phyloP scores from a whole-genome alignment of 345 rosid species.

The Boechera retrofracta region DNA sequence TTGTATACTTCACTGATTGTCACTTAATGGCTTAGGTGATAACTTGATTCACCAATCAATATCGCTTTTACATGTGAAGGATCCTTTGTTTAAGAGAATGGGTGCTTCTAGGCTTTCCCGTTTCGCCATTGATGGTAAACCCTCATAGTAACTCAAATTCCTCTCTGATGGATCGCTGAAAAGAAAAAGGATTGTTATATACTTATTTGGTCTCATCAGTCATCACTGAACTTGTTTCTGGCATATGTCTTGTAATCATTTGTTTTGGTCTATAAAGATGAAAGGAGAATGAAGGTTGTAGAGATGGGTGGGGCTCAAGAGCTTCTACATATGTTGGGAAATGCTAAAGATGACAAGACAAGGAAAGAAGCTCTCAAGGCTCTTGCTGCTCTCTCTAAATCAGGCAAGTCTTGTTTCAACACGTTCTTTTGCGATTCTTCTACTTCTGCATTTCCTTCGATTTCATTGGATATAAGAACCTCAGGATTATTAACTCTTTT shows the following conservation, averaged over 20 bases:
- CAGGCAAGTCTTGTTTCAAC: constrained; percentile 51
- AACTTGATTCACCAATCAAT: constrained; percentile 81
- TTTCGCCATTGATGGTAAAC: constrained; percentile 77
- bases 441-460: not conserved
- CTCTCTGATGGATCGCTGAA: not conserved
- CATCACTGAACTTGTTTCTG: not conserved
- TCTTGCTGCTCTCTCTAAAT: constrained; percentile 67
- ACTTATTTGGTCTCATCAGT: not conserved
- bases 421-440: not conserved
- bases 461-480: not conserved
- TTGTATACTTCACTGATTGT: constrained; percentile 17
- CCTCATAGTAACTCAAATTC: not conserved
- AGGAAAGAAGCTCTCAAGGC: constrained; percentile 84
- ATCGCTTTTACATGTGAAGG: constrained; percentile 85
- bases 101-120: constrained; percentile 94
- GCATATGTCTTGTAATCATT: constrained; percentile 4
- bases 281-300: constrained; percentile 89
- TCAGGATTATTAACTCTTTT: not conserved
- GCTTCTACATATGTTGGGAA: constrained; percentile 73
- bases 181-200: no score
- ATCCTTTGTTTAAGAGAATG: constrained; percentile 87
- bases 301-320: constrained; percentile 87
- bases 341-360: constrained; percentile 82
- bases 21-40: constrained; percentile 63
- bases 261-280: constrained; percentile 53